phyloP scores from a whole-genome alignment of 2,329 filamentous ascomycete species.

The Stemphylium beticola region DNA sequence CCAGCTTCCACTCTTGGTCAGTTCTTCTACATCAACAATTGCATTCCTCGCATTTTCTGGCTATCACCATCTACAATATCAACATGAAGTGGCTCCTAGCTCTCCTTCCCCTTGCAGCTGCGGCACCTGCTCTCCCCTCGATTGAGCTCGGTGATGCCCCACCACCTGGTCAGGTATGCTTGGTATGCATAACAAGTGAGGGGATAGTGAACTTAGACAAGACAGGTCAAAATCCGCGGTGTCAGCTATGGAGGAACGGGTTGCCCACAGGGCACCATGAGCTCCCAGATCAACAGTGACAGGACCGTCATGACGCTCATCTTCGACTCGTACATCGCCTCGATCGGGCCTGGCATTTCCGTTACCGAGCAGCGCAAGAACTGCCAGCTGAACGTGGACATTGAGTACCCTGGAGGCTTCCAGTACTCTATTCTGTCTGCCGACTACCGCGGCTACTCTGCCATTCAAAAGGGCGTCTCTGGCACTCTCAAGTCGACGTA shows the following conservation, averaged over 20 bases:
- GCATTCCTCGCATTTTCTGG: conserved; percentile 18
- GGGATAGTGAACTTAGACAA: conserved; percentile 19
- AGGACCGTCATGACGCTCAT: conserved; percentile 58
- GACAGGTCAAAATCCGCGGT: conserved; percentile 50
- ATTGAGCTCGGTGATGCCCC: conserved; percentile 36
- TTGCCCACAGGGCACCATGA: conserved; percentile 54
- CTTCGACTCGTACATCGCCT: conserved; percentile 60
- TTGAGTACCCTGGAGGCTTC: conserved; percentile 60
- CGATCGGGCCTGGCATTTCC: conserved; percentile 54
- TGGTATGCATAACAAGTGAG: background rate
- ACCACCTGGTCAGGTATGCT: conserved; percentile 36
- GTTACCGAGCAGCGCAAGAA: conserved; percentile 58
- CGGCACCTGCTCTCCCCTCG: conserved; percentile 29
- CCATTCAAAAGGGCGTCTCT: conserved; percentile 54
- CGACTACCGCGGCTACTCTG: conserved; percentile 60
- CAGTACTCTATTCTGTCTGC: conserved; percentile 61
- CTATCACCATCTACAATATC: conserved; percentile 23
- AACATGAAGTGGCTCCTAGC: conserved; percentile 49
- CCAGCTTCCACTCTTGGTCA: conserved; percentile 33
- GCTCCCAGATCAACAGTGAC: conserved; percentile 52
- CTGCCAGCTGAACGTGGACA: conserved; percentile 61
- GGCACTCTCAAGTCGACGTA: conserved; percentile 61
- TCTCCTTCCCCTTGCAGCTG: conserved; percentile 43
- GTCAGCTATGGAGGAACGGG: conserved; percentile 57
- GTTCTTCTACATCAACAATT: conserved; percentile 26